Percentiles rank a stretch among this genome's conserved stretches.
phyloP scores from a whole-genome alignment of 345 rosid genomes.

The Pistacia vera region DNA sequence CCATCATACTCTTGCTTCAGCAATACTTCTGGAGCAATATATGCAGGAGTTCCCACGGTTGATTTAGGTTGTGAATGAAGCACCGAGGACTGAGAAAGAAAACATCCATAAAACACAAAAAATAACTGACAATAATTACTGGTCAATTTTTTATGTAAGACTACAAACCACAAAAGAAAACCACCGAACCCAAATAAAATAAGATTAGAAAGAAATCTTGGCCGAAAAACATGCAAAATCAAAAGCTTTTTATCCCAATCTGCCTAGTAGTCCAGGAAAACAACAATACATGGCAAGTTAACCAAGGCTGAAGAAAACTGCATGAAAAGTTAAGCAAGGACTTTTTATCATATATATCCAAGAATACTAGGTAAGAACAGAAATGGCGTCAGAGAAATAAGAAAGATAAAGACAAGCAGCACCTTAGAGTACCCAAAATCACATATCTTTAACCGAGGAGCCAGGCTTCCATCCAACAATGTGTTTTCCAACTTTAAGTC shows the following conservation, averaged over 20 bases:
- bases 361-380: background rate
- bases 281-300: background rate
- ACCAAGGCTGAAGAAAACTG: background rate
- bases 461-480: constrained; percentile 90
- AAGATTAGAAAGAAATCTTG: no score
- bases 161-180: background rate
- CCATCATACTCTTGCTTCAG: constrained; percentile 88
- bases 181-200: background rate
- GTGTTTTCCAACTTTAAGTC: constrained; percentile 92
- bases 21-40: constrained; percentile 94
- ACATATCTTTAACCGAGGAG: constrained; percentile 90
- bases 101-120: constrained; percentile 6
- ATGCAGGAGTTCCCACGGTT: constrained; percentile 99
- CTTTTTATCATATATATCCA: background rate
- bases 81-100: constrained; percentile 69
- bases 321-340: background rate
- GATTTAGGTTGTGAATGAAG: constrained; percentile 97
- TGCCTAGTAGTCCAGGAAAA: background rate
- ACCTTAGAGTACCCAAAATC: constrained; percentile 99
- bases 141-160: background rate
- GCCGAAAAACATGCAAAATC: background rate
- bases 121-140: background rate
- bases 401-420: constrained; percentile 14
- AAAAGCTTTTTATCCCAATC: background rate
- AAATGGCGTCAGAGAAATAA: background rate